Base-by-base conservation (phyloP, 2,329 filamentous ascomycete genomes). In the Bipolaris gigantea region DNA sequence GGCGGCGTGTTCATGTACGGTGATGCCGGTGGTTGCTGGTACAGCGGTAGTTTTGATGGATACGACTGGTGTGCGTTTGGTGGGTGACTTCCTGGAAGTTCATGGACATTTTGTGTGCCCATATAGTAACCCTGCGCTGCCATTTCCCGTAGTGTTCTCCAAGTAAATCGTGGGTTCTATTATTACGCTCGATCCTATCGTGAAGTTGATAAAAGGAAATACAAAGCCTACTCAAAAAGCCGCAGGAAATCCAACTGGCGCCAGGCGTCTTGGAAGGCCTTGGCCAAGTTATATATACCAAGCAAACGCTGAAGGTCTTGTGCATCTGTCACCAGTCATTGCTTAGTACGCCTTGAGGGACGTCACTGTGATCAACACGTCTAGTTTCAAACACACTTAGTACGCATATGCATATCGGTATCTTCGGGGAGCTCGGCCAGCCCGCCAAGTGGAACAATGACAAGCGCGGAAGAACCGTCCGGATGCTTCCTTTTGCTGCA, bases 121-220 rank as follows among this genome's bases (percentile, higher is more conserved):
- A 61, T 45, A 52, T 68, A 74, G 58, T 74, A 73, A 51, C 73
- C 71, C 46, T 65, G 57, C 38, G 71, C 66, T 59, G 71, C 67
- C 70, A 73, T 74, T 13, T 51, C 42, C 50, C 44, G 13, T 33
- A n/a, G 33, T 36, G 1, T 4, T 23, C 10, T 40, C 7, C 1
- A 18, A 35, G 16, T 42, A 34, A 3, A 30, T 44, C 21, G 16
- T 45, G 39, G 34, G 41, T 32, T 34, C 42, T 34, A 13, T 34
- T 18, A 5, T 41, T 27, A 23, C 5, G 13, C 9, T 33, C 10
- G 18, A 44, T 10, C 25, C 10, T 16, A 13, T 15, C 18, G 19
- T 5, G 23, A 36, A 10, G 16, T 30, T 10, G 10, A 10, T 30
- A 30, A 30, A 30, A 30, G 27, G 13, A 30, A 16, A 13, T 33